Evolutionary conservation across 768 basidiomycete species (phyloP).

Genomic region (Lactarius deliciosus): DNA sequence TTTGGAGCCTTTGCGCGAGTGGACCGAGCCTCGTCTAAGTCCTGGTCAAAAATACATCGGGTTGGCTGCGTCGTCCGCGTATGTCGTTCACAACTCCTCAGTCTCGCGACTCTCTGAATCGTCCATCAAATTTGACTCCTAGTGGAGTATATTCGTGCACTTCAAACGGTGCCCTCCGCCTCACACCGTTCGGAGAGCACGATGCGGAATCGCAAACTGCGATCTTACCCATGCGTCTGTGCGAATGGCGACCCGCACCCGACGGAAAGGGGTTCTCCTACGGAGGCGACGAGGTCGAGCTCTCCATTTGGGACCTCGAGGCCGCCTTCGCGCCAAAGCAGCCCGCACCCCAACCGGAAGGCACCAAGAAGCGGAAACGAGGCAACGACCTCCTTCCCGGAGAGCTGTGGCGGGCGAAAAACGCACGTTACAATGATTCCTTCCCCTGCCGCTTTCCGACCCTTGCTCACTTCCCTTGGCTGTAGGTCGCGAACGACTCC

Average conservation of each 20-base stretch:
- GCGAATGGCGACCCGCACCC: constrained; percentile 60
- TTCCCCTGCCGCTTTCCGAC: background rate
- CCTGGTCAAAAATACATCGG: constrained; percentile 60
- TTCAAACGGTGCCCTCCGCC: constrained; percentile 69
- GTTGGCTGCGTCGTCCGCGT: constrained; percentile 53
- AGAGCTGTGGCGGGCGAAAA: constrained; percentile 84
- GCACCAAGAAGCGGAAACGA: constrained; percentile 58
- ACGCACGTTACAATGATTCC: constrained; percentile 44
- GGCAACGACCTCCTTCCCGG: constrained; percentile 58
- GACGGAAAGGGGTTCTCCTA: constrained; percentile 64
- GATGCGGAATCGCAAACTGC: constrained; percentile 37
- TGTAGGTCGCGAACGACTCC: constrained; percentile 67
- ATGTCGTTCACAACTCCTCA: constrained; percentile 28
- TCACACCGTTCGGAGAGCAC: constrained; percentile 38
- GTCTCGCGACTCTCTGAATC: background rate
- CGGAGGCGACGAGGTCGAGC: constrained; percentile 83
- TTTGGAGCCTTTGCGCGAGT: constrained; percentile 46
- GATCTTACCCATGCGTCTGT: constrained; percentile 66
- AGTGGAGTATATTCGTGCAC: constrained; percentile 67
- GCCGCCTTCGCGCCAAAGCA: constrained; percentile 43
- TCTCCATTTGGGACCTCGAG: constrained; percentile 79
- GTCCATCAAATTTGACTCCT: no score
- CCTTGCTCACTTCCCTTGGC: background rate
- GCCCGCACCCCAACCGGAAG: constrained; percentile 27
- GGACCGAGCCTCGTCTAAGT: constrained; percentile 65